Percentiles rank a stretch among this genome's conserved stretches.
phyloP scores from a whole-genome alignment of 2,329 filamentous ascomycete species.

The Corinectria fuckeliana region DNA sequence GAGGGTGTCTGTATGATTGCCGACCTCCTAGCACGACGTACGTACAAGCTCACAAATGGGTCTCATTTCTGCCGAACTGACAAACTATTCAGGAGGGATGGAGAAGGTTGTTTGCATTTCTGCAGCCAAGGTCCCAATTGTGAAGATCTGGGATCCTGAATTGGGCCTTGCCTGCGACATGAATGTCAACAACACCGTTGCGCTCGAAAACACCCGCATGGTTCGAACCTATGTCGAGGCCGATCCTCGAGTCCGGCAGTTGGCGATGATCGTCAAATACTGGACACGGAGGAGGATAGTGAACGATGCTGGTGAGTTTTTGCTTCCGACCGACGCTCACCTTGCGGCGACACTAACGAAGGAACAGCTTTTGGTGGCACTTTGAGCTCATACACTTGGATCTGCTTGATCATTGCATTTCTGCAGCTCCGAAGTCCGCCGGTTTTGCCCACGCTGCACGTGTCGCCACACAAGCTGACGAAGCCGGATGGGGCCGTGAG shows the following conservation, averaged over 20 bases:
- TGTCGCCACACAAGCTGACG: conserved; percentile 57
- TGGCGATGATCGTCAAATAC: conserved; percentile 97
- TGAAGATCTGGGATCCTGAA: conserved; percentile 98
- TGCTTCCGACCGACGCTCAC: not conserved
- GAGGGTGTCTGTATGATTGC: conserved; percentile 92
- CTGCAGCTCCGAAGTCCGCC: conserved; percentile 86
- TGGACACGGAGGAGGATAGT: conserved; percentile 93
- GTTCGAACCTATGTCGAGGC: conserved; percentile 96
- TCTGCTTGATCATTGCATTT: conserved; percentile 97
- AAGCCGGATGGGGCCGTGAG: conserved; percentile 71
- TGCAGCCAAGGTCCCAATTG: conserved; percentile 95
- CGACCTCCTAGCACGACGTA: conserved; percentile 83
- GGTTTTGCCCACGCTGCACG: conserved; percentile 84
- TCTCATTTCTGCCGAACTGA: conserved; percentile 41
- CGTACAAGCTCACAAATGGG: conserved; percentile 45
- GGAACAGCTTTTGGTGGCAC: conserved; percentile 84
- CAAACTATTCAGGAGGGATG: conserved; percentile 77
- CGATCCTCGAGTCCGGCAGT: conserved; percentile 85
- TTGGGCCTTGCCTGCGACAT: conserved; percentile 90
- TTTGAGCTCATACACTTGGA: conserved; percentile 98
- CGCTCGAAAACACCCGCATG: conserved; percentile 96
- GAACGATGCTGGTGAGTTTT: conserved; percentile 89
- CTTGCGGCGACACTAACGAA: conserved; percentile 26
- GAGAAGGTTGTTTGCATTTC: conserved; percentile 94
- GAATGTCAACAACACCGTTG: conserved; percentile 97